A percentile compares a stretch with the other conserved stretches of the same genome.
Conservation (phyloP, 129 eudicot genomes). For the Solidago caesia region DNA sequence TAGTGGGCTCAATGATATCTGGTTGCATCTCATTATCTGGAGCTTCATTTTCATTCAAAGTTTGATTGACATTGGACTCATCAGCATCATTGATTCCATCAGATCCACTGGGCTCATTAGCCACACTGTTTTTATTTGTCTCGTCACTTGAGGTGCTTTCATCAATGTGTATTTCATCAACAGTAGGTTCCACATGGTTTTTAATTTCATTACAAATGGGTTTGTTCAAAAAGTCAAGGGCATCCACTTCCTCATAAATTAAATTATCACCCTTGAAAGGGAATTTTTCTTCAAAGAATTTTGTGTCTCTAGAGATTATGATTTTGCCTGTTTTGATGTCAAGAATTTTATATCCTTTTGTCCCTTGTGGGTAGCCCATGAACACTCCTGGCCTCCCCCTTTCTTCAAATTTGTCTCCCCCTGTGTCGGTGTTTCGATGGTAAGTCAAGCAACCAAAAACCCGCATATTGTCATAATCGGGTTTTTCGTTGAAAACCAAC, state of each 20-base stretch:
- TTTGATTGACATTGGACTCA: background rate
- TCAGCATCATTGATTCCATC: background rate
- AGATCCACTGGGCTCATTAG: background rate
- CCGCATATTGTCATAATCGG: no score
- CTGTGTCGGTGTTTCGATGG: no score
- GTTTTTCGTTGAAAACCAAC: no score
- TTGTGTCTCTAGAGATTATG: constrained; percentile 13
- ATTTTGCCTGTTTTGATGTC: no score
- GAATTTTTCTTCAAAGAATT: constrained; percentile 14
- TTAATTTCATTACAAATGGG: constrained; percentile 12
- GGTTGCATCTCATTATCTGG: constrained; percentile 3
- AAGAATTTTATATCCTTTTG: no score
- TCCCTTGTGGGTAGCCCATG: no score
- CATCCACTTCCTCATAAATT: constrained; percentile 2
- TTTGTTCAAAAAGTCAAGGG: background rate
- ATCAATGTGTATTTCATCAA: constrained; percentile 8
- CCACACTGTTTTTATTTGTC: background rate
- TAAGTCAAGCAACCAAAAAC: no score
- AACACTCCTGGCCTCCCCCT: no score
- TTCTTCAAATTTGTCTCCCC: no score
- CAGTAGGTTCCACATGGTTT: constrained; percentile 5
- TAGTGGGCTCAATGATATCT: background rate
- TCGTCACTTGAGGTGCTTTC: constrained; percentile 3
- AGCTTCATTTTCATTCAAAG: background rate
- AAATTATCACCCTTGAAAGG: constrained; percentile 3